phyloP scores from a whole-genome alignment of 345 rosid genomes.

The Linum lewisii region DNA sequence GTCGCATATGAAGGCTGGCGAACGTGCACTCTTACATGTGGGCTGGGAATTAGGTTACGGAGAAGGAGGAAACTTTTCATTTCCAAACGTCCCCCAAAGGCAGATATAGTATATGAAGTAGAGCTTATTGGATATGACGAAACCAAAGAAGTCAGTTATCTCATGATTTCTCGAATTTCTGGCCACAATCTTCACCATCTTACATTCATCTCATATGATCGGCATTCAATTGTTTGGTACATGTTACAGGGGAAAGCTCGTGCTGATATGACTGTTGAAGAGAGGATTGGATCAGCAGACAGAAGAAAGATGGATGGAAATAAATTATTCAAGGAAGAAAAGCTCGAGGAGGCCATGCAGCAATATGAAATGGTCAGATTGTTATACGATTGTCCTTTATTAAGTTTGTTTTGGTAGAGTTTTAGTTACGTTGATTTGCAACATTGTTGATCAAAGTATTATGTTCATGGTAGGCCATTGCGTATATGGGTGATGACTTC shows the following conservation, averaged over 20 bases:
- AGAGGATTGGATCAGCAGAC: slow-evolving; percentile 88
- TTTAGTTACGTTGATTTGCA: not conserved
- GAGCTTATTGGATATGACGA: slow-evolving; percentile 97
- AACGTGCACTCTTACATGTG: slow-evolving; percentile 64
- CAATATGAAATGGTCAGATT: slow-evolving; percentile 89
- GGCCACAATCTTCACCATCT: slow-evolving; percentile 3
- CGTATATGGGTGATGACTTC: slow-evolving; percentile 91
- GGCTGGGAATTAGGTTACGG: slow-evolving; percentile 95
- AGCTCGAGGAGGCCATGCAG: slow-evolving; percentile 91
- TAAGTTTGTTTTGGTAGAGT: not conserved
- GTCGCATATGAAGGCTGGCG: slow-evolving; percentile 83
- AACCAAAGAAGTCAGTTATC: slow-evolving; percentile 71
- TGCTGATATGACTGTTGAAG: slow-evolving; percentile 96
- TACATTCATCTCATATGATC: not conserved
- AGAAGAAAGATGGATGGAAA: slow-evolving; percentile 93
- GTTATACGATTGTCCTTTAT: slow-evolving; percentile 17
- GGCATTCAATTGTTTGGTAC: not conserved
- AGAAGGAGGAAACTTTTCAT: slow-evolving; percentile 90
- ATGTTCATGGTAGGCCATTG: slow-evolving; percentile 55
- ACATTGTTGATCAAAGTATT: not conserved
- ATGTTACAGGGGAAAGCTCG: slow-evolving; percentile 74
- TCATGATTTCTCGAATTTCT: not conserved
- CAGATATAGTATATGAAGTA: slow-evolving; percentile 75
- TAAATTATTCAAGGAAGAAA: slow-evolving; percentile 60
- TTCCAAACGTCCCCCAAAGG: slow-evolving; percentile 90